These are phyloP conservation scores for Aspergillus spinulosporus DNA, from an alignment of 2,329 filamentous ascomycete species.

Conservation along the genomic window DNA sequence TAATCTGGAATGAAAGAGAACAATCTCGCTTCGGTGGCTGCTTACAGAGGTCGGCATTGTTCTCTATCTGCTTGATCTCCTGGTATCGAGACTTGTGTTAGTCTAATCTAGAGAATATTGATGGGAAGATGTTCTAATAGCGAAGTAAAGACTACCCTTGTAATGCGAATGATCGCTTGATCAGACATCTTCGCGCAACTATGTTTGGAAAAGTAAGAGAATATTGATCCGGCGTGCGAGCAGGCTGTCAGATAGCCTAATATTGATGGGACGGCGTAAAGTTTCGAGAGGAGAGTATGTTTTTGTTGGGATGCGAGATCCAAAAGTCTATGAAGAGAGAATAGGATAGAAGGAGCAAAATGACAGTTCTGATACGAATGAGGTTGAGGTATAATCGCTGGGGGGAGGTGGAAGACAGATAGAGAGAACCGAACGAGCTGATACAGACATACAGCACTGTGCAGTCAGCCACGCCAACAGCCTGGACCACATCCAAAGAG, in stretches of 20 bases:
- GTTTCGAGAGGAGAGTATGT: neutral
- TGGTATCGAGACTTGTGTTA: constrained; percentile 40
- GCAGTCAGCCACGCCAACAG: constrained; percentile 8
- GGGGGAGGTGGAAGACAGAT: neutral
- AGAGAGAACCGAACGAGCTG: constrained; percentile 8
- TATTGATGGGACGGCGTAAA: neutral
- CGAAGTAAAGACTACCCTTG: constrained; percentile 59
- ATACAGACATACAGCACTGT: constrained; percentile 11
- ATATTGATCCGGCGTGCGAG: too few species aligned
- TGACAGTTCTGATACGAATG: neutral
- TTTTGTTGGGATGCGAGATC: neutral
- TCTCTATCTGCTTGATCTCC: constrained; percentile 85
- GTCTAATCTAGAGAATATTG: constrained; percentile 6
- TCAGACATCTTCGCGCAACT: constrained; percentile 62
- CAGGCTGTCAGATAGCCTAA: too few species aligned
- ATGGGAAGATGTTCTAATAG: neutral
- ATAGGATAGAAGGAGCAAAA: neutral
- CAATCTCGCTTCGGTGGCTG: constrained; percentile 12
- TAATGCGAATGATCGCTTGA: constrained; percentile 84
- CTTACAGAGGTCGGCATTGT: constrained; percentile 79
- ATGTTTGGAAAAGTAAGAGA: neutral
- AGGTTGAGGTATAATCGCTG: neutral
- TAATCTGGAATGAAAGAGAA: neutral
- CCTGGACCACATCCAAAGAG: neutral
- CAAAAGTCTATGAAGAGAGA: neutral